phyloP scores from a whole-genome alignment of 345 rosid species.

The Nephelium lappaceum region DNA sequence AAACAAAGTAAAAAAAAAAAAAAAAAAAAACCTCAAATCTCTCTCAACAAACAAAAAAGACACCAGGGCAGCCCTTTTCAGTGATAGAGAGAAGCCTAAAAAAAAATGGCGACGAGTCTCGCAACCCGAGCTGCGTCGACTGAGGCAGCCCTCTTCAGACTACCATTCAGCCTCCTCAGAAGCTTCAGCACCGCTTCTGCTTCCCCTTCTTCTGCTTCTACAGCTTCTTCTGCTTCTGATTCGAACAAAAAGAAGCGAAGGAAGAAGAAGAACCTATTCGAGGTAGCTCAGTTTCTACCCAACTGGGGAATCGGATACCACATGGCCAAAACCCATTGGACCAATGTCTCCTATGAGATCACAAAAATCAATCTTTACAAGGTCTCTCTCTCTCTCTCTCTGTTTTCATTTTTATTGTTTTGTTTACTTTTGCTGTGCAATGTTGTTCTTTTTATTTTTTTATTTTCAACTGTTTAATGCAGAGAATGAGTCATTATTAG shows the following conservation, averaged over 20 bases:
- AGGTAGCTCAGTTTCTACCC: slow-evolving; percentile 90
- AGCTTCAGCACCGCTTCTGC: slow-evolving; percentile 44
- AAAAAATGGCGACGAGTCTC: slow-evolving; percentile 45
- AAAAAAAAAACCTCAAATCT: background rate
- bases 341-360: slow-evolving; percentile 80
- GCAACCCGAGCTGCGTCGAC: slow-evolving; percentile 35
- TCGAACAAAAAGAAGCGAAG: slow-evolving; percentile 51
- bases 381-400: slow-evolving; percentile 37
- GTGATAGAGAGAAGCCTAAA: background rate
- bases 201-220: slow-evolving; percentile 30
- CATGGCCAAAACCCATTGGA: slow-evolving; percentile 96
- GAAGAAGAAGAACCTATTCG: slow-evolving; percentile 95
- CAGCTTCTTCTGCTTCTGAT: slow-evolving; percentile 34
- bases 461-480: too few relatives aligned
- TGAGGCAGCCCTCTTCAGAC: slow-evolving; percentile 38
- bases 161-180: slow-evolving; percentile 48
- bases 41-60: background rate
- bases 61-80: background rate
- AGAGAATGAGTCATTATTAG: background rate
- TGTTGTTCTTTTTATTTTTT: background rate
- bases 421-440: background rate
- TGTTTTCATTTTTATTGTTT: background rate
- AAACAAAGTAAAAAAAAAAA: too few relatives aligned
- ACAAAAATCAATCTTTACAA: slow-evolving; percentile 95
- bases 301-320: slow-evolving; percentile 94